These are phyloP conservation scores for Ascochyta clinopodiicola DNA, from an alignment of 2,329 filamentous ascomycete genomes.

Conservation along the genomic window DNA sequence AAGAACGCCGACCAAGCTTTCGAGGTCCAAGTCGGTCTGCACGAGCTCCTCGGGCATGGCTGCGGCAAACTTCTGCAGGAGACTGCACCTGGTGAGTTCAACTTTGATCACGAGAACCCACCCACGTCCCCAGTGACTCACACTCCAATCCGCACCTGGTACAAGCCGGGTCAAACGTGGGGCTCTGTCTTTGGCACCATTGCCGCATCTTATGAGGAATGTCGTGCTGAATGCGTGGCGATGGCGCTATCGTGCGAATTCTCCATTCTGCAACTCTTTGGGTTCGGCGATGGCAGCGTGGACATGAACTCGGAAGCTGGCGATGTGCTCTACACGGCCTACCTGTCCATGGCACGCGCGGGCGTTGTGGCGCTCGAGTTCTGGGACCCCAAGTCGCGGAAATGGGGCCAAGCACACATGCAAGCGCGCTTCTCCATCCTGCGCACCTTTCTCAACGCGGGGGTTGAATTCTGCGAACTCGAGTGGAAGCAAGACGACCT, in stretches of 20 bases:
- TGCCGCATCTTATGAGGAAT: constrained; percentile 91
- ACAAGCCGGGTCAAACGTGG: constrained; percentile 96
- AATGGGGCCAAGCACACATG: constrained; percentile 89
- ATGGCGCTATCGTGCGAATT: constrained; percentile 93
- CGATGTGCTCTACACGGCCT: constrained; percentile 85
- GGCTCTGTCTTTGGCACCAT: constrained; percentile 88
- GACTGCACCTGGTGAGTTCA: constrained; percentile 79
- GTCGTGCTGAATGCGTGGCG: constrained; percentile 89
- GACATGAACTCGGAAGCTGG: constrained; percentile 80
- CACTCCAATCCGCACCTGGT: constrained; percentile 83
- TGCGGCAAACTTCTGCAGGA: constrained; percentile 95
- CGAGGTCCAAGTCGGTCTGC: constrained; percentile 93
- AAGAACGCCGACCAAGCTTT: constrained; percentile 87
- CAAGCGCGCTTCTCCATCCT: constrained; percentile 91
- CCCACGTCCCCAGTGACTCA: constrained; percentile 80
- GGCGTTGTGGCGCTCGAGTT: constrained; percentile 88
- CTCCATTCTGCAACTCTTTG: constrained; percentile 86
- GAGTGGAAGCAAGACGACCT: constrained; percentile 76
- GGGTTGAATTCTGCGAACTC: constrained; percentile 85
- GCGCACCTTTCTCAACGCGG: constrained; percentile 81
- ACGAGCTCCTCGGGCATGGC: constrained; percentile 87
- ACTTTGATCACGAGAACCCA: constrained; percentile 84
- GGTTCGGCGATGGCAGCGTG: constrained; percentile 78
- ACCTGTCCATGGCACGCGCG: constrained; percentile 93
- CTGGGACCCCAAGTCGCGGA: constrained; percentile 89